Percentiles rank a stretch among this genome's conserved stretches.
phyloP scores from a whole-genome alignment of 2,329 filamentous ascomycete genomes.

The Thielaviopsis ethacetica region DNA sequence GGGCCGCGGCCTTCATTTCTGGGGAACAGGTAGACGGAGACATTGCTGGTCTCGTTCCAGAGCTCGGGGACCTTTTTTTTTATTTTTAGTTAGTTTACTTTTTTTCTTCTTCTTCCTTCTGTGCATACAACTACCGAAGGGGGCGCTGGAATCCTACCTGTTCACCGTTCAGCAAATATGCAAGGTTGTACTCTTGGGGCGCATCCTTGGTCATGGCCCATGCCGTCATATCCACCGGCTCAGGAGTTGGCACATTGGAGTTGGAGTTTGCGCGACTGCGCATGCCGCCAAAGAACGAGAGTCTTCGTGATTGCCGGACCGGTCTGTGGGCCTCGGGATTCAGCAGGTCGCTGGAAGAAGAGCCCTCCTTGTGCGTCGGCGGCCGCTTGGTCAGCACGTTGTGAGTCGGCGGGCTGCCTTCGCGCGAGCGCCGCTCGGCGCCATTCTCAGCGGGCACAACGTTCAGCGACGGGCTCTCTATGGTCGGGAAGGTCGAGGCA shows the following conservation, averaged over 20 bases:
- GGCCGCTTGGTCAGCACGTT: slow-evolving; percentile 5
- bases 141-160: slow-evolving; percentile 25
- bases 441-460: neutral
- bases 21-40: slow-evolving; percentile 41
- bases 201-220: slow-evolving; percentile 39
- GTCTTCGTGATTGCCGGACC: slow-evolving; percentile 4
- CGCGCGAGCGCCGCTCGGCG: slow-evolving; percentile 1
- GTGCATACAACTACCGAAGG: neutral
- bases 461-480: slow-evolving; percentile 4
- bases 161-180: slow-evolving; percentile 35
- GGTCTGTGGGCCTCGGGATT: slow-evolving; percentile 8
- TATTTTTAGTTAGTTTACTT: neutral
- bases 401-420: slow-evolving; percentile 3
- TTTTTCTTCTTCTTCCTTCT: neutral
- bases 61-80: slow-evolving; percentile 41
- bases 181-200: slow-evolving; percentile 38
- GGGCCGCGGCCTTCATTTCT: slow-evolving; percentile 32
- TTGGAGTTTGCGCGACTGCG: slow-evolving; percentile 7
- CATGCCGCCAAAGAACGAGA: slow-evolving; percentile 8
- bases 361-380: neutral
- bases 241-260: slow-evolving; percentile 8
- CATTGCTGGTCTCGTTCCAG: slow-evolving; percentile 44
- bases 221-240: slow-evolving; percentile 19
- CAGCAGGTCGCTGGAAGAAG: neutral
- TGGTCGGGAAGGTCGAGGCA: neutral